Percentiles rank a stretch among this genome's conserved stretches.
phyloP scores from a whole-genome alignment of 2,329 filamentous ascomycete species.

The Sarocladiaceae sp. region DNA sequence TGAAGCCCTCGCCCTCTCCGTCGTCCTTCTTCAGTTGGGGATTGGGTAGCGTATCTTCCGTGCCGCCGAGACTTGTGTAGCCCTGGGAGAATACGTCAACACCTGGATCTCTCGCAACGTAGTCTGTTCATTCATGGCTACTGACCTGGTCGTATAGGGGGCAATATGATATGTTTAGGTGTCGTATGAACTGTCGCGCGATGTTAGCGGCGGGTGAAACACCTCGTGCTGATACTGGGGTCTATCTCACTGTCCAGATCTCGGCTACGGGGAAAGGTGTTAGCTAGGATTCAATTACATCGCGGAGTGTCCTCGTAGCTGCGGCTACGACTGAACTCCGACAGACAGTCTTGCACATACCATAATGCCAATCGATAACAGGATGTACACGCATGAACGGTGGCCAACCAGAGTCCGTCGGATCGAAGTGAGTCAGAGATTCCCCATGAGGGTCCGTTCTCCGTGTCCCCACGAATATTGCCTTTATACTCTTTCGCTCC shows the following conservation, averaged over 20 bases:
- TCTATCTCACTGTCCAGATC: slow-evolving; percentile 83
- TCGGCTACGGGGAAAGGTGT: slow-evolving; percentile 40
- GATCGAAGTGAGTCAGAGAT: slow-evolving; percentile 72
- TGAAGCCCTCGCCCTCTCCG: slow-evolving; percentile 44
- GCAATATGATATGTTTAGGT: slow-evolving; percentile 78
- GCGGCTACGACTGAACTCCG: background rate
- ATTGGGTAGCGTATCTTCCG: slow-evolving; percentile 83
- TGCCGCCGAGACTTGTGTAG: slow-evolving; percentile 89
- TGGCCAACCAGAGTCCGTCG: slow-evolving; percentile 86
- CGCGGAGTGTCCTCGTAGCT: background rate
- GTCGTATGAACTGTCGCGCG: slow-evolving; percentile 64
- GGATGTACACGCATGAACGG: slow-evolving; percentile 89
- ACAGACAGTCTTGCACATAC: slow-evolving; percentile 9
- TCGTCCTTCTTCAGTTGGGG: slow-evolving; percentile 35
- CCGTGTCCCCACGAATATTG: slow-evolving; percentile 55
- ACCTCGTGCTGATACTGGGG: background rate
- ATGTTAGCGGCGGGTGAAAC: slow-evolving; percentile 13
- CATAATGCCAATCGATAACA: slow-evolving; percentile 95
- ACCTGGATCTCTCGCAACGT: too few species aligned
- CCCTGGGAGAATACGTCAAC: too few species aligned
- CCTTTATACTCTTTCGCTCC: slow-evolving; percentile 60
- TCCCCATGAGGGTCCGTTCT: slow-evolving; percentile 89
- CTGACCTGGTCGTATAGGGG: slow-evolving; percentile 63
- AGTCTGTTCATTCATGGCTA: background rate
- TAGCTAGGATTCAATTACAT: background rate